Base-by-base conservation (phyloP, 1,284 basidiomycete genomes). In the Exobasidium cylindrosporum region DNA sequence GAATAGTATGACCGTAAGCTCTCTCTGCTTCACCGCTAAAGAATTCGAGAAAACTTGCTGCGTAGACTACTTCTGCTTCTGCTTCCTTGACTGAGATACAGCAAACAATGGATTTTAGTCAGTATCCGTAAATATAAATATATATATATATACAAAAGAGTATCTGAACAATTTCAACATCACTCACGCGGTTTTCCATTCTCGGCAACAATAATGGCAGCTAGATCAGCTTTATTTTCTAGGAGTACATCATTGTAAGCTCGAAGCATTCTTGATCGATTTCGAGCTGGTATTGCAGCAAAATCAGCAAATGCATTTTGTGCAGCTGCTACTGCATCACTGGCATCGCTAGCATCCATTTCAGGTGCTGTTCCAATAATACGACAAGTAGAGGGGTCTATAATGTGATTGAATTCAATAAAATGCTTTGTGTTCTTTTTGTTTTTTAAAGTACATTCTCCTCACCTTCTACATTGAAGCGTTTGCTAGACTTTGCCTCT, bases 1-100 rank as follows among this genome's bases (percentile, higher is more conserved):
- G 93, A 44, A 96, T 87, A 14, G 89, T 86, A 81, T 93, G 89
- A 86, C 82, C 82, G 62, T 81, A 78, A 6, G 73, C 74, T 17
- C 45, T 26, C 17, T 49, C 40, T n/a, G 53, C 55, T 43, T 58
- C 30, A 4, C 32, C 57, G 29, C 52, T 7, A 50, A 63, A 65
- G 32, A 45, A 63, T 17, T 59, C 57, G 26, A 65, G 23, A 23
- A 61, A 61, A 21, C 28, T 31, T 3, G 52, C 30, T 17, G 54
- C 32, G 32, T 60, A 60, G 4, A 65, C 61, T 23, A 70, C 66
- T 44, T 70, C 68, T 3, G 66, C 68, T 28, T 62, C 54, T 1
- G 64, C 68, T 47, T 70, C 68, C 4, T 64, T 62, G n/a, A n/a
- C n/a, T n/a, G n/a, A n/a, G n/a, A n/a, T n/a, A n/a, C n/a, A n/a